Base-by-base conservation (phyloP, 2,329 filamentous ascomycete genomes). In the Ceratocystis ficicola region DNA sequence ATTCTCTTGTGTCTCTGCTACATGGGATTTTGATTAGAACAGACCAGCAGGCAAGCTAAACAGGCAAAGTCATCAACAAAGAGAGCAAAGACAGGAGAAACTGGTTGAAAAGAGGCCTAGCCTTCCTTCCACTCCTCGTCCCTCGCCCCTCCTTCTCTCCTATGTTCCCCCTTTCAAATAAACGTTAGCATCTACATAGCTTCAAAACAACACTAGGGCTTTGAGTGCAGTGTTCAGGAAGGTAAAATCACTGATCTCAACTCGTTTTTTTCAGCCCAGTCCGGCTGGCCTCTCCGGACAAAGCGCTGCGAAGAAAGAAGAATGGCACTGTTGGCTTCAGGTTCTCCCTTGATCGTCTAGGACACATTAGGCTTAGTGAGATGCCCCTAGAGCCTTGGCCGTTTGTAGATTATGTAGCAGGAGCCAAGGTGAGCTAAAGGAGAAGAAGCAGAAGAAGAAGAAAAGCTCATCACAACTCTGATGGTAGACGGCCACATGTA, bases 251-350 rank as follows among this genome's bases (percentile, higher is more conserved):
- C 52, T 59, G 17, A 30, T 30, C 28, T 59, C 52, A 30, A 36
- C 28, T 59, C 25, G 52, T 36, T 36, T 59, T 41, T 41, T 41
- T 59, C 52, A 59, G 52, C 28, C 52, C 28, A 59, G 52, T 32
- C 52, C 52, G 52, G 52, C 8, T 59, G 52, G 52, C 12, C 15
- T 59, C 52, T 59, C 52, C 52, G 28, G 52, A 32, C 52, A 30
- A 59, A 36, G 28, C 7, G 52, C 36, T 10, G 32, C 28, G 52
- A 36, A 59, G 52, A 59, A 36, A 7, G 12, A 59, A 59, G 32
- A 17, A 32, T 17, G 17, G 28, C 28, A n/a, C 25, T 32, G 28
- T 28, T 57, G 52, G 50, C 50, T 57, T 57, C 22, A 57, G 22
- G 15, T 17, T 32, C 52, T 32, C 28, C 28, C 52, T 32, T 57